Conservation (phyloP, 805 yeast genomes). For the Candida anglica region DNA sequence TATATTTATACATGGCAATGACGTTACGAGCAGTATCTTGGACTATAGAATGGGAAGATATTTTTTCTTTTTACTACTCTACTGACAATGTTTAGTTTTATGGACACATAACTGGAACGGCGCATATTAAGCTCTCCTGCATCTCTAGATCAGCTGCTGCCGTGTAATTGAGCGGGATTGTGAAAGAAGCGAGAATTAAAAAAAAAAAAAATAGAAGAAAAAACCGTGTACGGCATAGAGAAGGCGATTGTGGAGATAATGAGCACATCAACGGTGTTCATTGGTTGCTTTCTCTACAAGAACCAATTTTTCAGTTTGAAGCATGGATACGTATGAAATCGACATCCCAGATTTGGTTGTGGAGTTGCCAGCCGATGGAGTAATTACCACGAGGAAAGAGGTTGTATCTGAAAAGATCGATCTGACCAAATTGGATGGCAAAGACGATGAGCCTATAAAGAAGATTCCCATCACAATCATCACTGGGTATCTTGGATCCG, state of each 20-base stretch:
- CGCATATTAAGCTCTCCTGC: too few species aligned
- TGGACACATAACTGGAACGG: too few species aligned
- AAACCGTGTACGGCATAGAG: too few species aligned
- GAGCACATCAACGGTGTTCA: too few species aligned
- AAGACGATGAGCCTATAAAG: constrained; percentile 12
- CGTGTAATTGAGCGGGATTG: too few species aligned
- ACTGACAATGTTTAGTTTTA: too few species aligned
- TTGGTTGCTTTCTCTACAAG: too few species aligned
- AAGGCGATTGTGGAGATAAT: too few species aligned
- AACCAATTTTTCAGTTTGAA: too few species aligned
- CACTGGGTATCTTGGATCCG: constrained; percentile 94
- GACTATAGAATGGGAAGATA: constrained; percentile 3
- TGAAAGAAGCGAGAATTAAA: background rate
- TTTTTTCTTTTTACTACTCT: background rate
- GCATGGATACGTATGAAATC: too few species aligned
- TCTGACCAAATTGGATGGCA: too few species aligned
- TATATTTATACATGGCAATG: constrained; percentile 13
- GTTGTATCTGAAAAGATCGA: constrained; percentile 2
- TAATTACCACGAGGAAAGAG: background rate
- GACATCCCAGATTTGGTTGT: constrained; percentile 35
- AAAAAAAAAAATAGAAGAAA: background rate
- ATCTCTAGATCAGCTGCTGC: too few species aligned
- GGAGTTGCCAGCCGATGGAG: constrained; percentile 9
- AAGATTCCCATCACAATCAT: constrained; percentile 89
- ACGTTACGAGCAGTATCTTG: constrained; percentile 11